Base-by-base conservation (phyloP, 106 monocot genomes). In the Posidonia australis region DNA sequence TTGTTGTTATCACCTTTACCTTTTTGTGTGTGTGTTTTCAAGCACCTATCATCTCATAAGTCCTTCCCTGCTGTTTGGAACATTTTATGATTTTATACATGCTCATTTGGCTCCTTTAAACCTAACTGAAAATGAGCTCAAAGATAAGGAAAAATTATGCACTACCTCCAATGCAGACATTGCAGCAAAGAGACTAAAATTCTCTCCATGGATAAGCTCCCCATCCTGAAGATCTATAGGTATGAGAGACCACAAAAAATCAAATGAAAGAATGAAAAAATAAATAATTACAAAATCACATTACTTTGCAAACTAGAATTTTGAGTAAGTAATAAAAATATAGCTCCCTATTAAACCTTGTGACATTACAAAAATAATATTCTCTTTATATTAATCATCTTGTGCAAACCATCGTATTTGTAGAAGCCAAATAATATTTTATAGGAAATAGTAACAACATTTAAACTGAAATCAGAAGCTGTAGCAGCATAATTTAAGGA, bases 161-260 rank as follows among this genome's bases (percentile, higher is more conserved):
- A 64, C 24, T 88, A 98, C 98, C 87, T 98, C 98, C 78, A 98
- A 77, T 5, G 98, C 98, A 77, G 98, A 88, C 98, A 98, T 98
- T 23, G 98, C 87, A 83, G 91, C 98, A 88, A 98, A 98, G 3
- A 98, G 80, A 79, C 84, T 98, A 79, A 98, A 98, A 66, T 85
- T 91, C 60, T 98, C 98, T 54, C 87, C 91, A 79, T 87, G 91
- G 68, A 98, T 77, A 70, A 98, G 98, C 48, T 98, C 98, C 22
- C 87, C 98, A 64, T 91, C 91, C 64, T 82, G 80, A 70, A 98
- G 81, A 76, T 98, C 98, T 98, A 77, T 21, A 80, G 59, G 43
- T n/a, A 83, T 58, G 61, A 45, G 71, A 74, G 27, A 67, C 53
- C 49, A 45, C n/a, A 67, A 67, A 41, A 67, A 26, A 58, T 44